phyloP scores from a whole-genome alignment of 2,329 filamentous ascomycete species.

The Periglandula ipomoeae region DNA sequence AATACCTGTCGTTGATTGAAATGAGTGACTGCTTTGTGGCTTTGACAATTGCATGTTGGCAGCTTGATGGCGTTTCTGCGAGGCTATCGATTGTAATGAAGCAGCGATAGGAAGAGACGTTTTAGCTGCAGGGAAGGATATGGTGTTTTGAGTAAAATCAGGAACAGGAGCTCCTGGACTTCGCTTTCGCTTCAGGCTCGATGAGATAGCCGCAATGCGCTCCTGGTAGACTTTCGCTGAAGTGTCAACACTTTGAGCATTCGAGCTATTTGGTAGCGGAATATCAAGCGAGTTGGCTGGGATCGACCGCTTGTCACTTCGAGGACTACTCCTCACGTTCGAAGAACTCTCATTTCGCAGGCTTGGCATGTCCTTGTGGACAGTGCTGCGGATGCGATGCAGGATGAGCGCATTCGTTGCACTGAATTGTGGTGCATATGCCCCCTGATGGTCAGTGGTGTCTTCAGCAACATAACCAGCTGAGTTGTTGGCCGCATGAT shows the following conservation, averaged over 20 bases:
- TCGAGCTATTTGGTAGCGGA: not conserved
- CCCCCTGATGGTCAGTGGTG: not conserved
- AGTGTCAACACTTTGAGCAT: too few species aligned
- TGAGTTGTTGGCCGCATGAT: not conserved
- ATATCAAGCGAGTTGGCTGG: not conserved
- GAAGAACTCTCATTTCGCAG: not conserved
- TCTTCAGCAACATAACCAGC: not conserved
- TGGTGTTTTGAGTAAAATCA: conserved; percentile 25
- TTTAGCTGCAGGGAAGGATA: conserved; percentile 17
- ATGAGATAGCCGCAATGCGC: not conserved
- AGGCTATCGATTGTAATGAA: not conserved
- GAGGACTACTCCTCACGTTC: not conserved
- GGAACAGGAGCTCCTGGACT: conserved; percentile 10
- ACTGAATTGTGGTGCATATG: conserved; percentile 7
- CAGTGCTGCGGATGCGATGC: conserved; percentile 3
- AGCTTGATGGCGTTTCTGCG: not conserved
- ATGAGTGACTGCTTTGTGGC: conserved; percentile 7
- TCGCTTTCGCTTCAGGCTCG: conserved; percentile 21
- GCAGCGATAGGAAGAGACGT: not conserved
- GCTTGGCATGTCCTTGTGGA: too few species aligned
- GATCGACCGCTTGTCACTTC: too few species aligned
- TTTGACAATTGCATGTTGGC: not conserved
- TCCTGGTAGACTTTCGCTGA: not conserved
- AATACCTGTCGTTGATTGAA: conserved; percentile 17
- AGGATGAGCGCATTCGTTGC: conserved; percentile 4